Base-by-base conservation (phyloP, 495 filamentous ascomycete species). In the Talaromyces borbonicus region DNA sequence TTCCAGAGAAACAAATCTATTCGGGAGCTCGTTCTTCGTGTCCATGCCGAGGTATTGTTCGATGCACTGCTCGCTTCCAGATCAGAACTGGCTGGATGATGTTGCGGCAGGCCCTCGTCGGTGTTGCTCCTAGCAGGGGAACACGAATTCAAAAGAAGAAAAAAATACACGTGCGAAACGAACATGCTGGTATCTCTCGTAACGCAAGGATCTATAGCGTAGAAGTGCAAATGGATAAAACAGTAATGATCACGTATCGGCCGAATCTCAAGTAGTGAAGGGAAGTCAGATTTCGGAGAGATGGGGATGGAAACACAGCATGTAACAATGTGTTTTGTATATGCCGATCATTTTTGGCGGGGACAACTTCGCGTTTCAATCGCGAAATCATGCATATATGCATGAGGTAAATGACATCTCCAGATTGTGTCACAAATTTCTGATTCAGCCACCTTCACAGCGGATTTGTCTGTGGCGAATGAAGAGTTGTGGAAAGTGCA, bases 151-250 rank as follows among this genome's bases (percentile, higher is more conserved):
- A 38, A 20, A 12, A 38, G 19, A 16, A 38, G 32, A 38, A 38
- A 16, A n/a, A 38, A 38, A 38, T 38, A 38, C 15, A 29, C 19
- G 22, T 38, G 35, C 35, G 26, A 41, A 25, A 41, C 23, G 26
- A 59, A 51, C 41, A 62, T 60, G 57, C 58, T 68, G 67, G 65
- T 69, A 69, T 71, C 67, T 65, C 63, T 63, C 56, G 64, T 66
- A 65, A 60, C 62, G 62, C 58, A 49, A 55, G 55, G 54, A 56
- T 71, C 67, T 68, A 69, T 69, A 56, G 67, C 60, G 57, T 41
- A 56, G 58, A 56, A 59, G 42, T 27, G 33, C 22, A 31, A 50
- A 43, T 40, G 40, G 29, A 32, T n/a, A 42, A 25, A 26, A 48
- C 19, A 43, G 12, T 12, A 25, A 37, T 23, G 18, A 39, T 42